These are phyloP conservation scores for Lactarius psammicola DNA, from an alignment of 768 basidiomycete genomes.

Conservation along the genomic window DNA sequence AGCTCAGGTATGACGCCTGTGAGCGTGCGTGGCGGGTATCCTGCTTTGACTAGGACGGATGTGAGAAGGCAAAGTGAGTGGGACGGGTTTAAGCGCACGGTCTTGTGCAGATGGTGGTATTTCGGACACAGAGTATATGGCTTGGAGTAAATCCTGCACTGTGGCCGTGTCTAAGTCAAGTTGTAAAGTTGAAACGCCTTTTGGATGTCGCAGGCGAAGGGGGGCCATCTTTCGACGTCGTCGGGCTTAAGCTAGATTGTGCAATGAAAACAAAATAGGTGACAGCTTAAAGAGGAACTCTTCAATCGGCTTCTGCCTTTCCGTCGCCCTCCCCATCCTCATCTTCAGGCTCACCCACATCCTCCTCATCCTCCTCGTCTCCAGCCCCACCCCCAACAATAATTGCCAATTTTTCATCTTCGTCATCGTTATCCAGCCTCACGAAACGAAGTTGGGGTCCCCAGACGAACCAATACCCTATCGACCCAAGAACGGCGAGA, in stretches of 20 bases:
- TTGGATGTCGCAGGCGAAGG: slow-evolving; percentile 79
- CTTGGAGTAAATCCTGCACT: slow-evolving; percentile 72
- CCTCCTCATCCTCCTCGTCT: slow-evolving; percentile 17
- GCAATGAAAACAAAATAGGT: neutral
- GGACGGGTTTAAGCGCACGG: slow-evolving; percentile 47
- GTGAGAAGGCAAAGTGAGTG: neutral
- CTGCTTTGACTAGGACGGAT: slow-evolving; percentile 58
- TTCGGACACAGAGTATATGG: slow-evolving; percentile 62
- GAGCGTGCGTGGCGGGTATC: slow-evolving; percentile 80
- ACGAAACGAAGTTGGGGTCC: slow-evolving; percentile 15
- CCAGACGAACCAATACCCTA: slow-evolving; percentile 37
- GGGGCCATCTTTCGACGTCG: slow-evolving; percentile 51
- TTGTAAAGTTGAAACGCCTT: slow-evolving; percentile 77
- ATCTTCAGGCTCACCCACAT: neutral
- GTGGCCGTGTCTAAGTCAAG: slow-evolving; percentile 59
- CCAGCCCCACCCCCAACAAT: slow-evolving; percentile 7
- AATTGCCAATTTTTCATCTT: slow-evolving; percentile 13
- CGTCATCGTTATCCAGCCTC: slow-evolving; percentile 9
- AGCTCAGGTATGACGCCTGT: slow-evolving; percentile 65
- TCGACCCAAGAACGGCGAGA: slow-evolving; percentile 42
- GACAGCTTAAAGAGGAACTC: neutral
- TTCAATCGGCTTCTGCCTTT: neutral
- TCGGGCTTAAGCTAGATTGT: neutral
- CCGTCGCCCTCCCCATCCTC: neutral
- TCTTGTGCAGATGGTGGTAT: slow-evolving; percentile 78